Conservation (phyloP, 352 stramenopile species). For the Globisporangium echinulatum region DNA sequence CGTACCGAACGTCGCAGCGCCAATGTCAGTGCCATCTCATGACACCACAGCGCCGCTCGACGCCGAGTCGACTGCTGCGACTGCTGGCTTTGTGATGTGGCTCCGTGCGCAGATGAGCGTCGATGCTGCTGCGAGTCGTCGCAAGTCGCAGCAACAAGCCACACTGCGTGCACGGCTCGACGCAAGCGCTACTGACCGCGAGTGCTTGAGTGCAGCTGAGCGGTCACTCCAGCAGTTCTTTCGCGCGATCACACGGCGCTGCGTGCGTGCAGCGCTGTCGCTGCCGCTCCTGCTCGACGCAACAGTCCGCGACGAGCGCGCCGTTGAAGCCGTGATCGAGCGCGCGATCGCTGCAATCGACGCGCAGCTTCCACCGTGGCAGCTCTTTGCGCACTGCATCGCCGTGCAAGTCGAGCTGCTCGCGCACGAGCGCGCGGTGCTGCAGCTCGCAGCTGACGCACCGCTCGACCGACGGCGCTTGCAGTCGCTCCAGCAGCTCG, state of each 20-base stretch:
- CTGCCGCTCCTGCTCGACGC: constrained; percentile 37
- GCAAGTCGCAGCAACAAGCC: constrained; percentile 31
- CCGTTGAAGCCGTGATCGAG: constrained; percentile 46
- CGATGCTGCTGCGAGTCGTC: constrained; percentile 25
- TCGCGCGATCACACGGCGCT: constrained; percentile 40
- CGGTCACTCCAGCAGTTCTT: constrained; percentile 49
- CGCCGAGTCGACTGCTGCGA: too few species aligned
- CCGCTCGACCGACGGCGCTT: constrained; percentile 37
- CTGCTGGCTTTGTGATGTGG: constrained; percentile 31
- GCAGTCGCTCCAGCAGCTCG: constrained; percentile 53
- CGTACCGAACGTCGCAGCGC: constrained; percentile 30
- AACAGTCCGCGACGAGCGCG: constrained; percentile 32
- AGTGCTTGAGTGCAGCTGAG: constrained; percentile 27
- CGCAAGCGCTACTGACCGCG: constrained; percentile 21
- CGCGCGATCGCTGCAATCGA: constrained; percentile 33
- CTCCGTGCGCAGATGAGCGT: constrained; percentile 48
- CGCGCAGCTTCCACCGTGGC: constrained; percentile 38
- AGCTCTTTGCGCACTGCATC: constrained; percentile 50
- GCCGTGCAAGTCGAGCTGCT: constrained; percentile 55
- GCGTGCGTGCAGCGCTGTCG: constrained; percentile 33
- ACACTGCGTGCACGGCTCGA: constrained; percentile 30
- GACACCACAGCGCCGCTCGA: too few species aligned
- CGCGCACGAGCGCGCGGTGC: constrained; percentile 20
- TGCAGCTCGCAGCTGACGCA: constrained; percentile 13
- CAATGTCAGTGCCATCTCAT: too few species aligned